phyloP scores from a whole-genome alignment of 139 green algal species.

The Trebouxia sp. region DNA sequence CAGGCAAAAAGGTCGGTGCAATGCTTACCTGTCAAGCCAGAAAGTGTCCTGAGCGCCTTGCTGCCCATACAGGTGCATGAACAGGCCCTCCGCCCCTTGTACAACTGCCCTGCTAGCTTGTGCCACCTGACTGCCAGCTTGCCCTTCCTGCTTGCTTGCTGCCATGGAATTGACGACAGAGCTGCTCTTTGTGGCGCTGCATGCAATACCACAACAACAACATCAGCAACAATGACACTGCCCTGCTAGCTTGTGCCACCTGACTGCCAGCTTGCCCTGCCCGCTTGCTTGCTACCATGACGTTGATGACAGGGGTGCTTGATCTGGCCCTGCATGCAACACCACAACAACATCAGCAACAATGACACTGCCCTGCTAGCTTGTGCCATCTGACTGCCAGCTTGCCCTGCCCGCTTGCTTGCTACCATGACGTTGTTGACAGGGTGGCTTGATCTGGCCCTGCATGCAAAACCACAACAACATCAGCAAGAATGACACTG shows the following conservation, averaged over 20 bases:
- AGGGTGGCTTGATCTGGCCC: no score
- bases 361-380: conserved; percentile 33
- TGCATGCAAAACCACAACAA: no score
- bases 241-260: conserved; percentile 31
- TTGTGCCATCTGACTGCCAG: conserved; percentile 39
- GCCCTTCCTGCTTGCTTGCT: neutral
- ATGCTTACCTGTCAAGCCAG: conserved; percentile 95
- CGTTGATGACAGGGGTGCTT: neutral
- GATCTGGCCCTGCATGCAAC: no score
- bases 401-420: neutral
- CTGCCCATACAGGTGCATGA: conserved; percentile 44
- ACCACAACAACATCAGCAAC: no score
- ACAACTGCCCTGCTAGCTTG: conserved; percentile 34
- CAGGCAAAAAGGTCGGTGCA: no score
- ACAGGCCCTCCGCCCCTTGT: conserved; percentile 34
- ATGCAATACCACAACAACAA: no score
- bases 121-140: conserved; percentile 41
- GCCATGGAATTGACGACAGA: neutral
- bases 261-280: conserved; percentile 35
- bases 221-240: no score
- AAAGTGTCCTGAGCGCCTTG: conserved; percentile 66
- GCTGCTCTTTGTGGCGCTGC: no score
- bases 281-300: conserved; percentile 1
- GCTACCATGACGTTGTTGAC: neutral
- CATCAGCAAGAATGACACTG: no score